A percentile compares a stretch with the other conserved stretches of the same genome.
These are phyloP conservation scores for Plasmodium malariae DNA, from an alignment of 169 alveolate genomes.

Conservation along the genomic window DNA sequence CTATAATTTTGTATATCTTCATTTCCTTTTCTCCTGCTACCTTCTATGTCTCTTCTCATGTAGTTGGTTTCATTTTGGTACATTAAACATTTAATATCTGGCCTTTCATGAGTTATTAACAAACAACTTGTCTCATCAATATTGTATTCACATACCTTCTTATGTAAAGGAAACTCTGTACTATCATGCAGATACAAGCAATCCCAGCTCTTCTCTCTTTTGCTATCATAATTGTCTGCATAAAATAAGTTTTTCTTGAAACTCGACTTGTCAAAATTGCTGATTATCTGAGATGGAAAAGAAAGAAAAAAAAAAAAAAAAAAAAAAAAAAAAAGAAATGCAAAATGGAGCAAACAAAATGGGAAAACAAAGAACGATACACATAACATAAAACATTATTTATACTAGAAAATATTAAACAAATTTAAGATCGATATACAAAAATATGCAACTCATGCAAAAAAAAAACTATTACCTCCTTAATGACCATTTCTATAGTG, in stretches of 20 bases:
- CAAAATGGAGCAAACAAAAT: not conserved
- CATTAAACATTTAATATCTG: slow-evolving; percentile 53
- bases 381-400: too few relatives aligned
- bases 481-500: slow-evolving; percentile 38
- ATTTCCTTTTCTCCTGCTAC: slow-evolving; percentile 13
- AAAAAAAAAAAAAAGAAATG: not conserved
- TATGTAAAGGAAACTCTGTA: slow-evolving; percentile 14
- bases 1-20: not conserved
- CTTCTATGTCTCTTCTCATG: not conserved
- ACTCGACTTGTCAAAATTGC: not conserved
- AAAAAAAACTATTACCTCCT: slow-evolving; percentile 19
- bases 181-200: slow-evolving; percentile 16
- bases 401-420: too few relatives aligned
- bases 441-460: too few relatives aligned
- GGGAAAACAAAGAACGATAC: not conserved
- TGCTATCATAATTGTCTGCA: slow-evolving; percentile 19
- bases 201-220: slow-evolving; percentile 50
- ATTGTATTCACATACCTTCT: slow-evolving; percentile 19
- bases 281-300: slow-evolving; percentile 4
- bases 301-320: not conserved
- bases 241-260: slow-evolving; percentile 46
- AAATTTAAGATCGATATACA: too few relatives aligned
- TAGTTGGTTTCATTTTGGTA: slow-evolving; percentile 12
- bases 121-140: slow-evolving; percentile 45
- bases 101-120: slow-evolving; percentile 41